Conservation (phyloP, 352 stramenopile species). For the Globisporangium paddicum region DNA sequence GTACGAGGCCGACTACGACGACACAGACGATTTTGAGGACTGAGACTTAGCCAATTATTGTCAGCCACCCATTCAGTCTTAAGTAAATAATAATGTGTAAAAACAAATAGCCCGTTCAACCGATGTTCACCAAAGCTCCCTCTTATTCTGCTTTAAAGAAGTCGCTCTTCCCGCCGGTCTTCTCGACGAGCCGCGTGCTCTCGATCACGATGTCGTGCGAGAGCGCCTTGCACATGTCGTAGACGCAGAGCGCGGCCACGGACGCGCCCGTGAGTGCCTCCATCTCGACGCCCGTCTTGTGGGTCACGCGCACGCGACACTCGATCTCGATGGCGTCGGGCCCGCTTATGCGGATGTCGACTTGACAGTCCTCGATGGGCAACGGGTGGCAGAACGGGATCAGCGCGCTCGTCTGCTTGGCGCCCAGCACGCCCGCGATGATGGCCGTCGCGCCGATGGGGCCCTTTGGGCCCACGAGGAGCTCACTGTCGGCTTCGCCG, state of each 20-base stretch:
- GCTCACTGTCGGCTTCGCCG: slow-evolving; percentile 8
- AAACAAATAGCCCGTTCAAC: background rate
- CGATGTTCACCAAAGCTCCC: too few relatives aligned
- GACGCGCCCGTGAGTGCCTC: slow-evolving; percentile 93
- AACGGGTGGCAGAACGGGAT: slow-evolving; percentile 95
- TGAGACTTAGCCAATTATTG: background rate
- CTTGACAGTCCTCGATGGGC: slow-evolving; percentile 87
- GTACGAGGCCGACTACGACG: slow-evolving; percentile 33
- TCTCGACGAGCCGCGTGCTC: slow-evolving; percentile 84
- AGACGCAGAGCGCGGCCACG: slow-evolving; percentile 94
- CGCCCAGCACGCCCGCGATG: slow-evolving; percentile 90
- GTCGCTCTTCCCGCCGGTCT: slow-evolving; percentile 91
- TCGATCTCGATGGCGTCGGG: slow-evolving; percentile 75
- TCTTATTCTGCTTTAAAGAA: slow-evolving; percentile 23
- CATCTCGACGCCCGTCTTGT: slow-evolving; percentile 96
- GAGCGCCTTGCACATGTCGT: slow-evolving; percentile 98
- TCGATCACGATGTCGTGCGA: slow-evolving; percentile 91
- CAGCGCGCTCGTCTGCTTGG: slow-evolving; percentile 91
- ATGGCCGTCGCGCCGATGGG: slow-evolving; percentile 90
- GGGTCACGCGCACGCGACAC: slow-evolving; percentile 87
- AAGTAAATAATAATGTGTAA: background rate
- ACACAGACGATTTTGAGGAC: slow-evolving; percentile 55
- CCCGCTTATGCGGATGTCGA: slow-evolving; percentile 66
- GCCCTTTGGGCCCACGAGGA: slow-evolving; percentile 80
- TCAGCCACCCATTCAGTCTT: background rate